Evolutionary conservation across 805 yeast genomes (phyloP).

Genomic region (Candida easanensis): DNA sequence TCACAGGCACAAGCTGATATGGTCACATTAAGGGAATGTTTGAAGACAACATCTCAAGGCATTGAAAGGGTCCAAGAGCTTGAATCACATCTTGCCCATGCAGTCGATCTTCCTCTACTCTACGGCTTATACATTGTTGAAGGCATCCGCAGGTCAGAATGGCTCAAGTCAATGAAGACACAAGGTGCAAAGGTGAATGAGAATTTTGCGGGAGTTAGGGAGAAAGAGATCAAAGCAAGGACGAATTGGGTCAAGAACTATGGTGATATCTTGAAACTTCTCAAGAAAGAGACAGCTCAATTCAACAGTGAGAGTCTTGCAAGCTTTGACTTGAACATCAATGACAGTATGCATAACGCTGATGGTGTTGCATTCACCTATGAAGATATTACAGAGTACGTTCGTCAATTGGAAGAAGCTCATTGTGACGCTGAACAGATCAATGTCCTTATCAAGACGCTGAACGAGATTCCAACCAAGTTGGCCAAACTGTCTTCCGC

Average conservation of each 20-base stretch:
- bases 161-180: conserved; percentile 38
- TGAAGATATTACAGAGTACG: conserved; percentile 35
- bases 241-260: conserved; percentile 64
- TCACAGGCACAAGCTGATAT: conserved; percentile 21
- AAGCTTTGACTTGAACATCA: conserved; percentile 19
- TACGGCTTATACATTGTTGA: conserved; percentile 72
- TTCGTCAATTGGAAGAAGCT: conserved; percentile 32
- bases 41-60: conserved; percentile 17
- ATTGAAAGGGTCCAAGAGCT: conserved; percentile 27
- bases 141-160: conserved; percentile 53
- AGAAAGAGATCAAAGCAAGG: conserved; percentile 54
- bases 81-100: conserved; percentile 30
- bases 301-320: conserved; percentile 21
- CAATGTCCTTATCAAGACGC: conserved; percentile 34
- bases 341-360: not conserved
- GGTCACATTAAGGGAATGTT: conserved; percentile 21
- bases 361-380: conserved; percentile 7
- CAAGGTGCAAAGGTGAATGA: conserved; percentile 44
- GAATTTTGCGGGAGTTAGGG: conserved; percentile 52
- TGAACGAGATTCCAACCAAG: conserved; percentile 34
- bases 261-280: conserved; percentile 42
- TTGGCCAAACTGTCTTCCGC: conserved; percentile 11
- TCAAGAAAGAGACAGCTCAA: conserved; percentile 24
- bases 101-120: conserved; percentile 65
- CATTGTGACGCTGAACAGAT: conserved; percentile 33